These are phyloP conservation scores for Rhodomyrtus psidioides DNA, from an alignment of 441 rosid species.

Conservation along the genomic window DNA sequence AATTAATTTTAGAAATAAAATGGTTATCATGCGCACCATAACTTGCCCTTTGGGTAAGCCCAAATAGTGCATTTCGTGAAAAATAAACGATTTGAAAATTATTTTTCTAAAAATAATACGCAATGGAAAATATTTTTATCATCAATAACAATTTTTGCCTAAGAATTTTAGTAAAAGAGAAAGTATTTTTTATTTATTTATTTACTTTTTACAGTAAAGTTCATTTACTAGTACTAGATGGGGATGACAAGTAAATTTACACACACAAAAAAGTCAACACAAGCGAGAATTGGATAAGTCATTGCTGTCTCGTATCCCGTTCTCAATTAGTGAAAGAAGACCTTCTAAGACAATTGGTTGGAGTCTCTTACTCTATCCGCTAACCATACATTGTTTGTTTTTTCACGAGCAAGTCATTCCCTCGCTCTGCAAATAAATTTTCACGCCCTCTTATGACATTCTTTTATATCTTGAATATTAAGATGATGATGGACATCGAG, in stretches of 20 bases:
- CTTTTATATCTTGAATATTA: too few species aligned
- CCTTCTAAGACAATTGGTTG: neutral
- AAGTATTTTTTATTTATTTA: too few species aligned
- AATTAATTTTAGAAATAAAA: too few species aligned
- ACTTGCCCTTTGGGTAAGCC: neutral
- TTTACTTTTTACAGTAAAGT: neutral
- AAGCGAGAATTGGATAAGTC: neutral
- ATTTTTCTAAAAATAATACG: too few species aligned
- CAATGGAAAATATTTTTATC: too few species aligned
- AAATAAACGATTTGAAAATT: too few species aligned
- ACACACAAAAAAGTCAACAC: neutral
- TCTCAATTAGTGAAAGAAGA: neutral
- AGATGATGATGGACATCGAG: accelerated
- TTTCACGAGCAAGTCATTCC: neutral
- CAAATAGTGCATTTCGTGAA: too few species aligned
- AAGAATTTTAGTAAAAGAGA: too few species aligned
- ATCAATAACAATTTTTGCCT: too few species aligned
- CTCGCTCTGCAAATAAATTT: accelerated
- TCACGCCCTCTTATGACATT: accelerated
- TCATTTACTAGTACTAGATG: neutral
- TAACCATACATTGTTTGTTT: neutral
- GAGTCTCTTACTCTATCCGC: accelerated
- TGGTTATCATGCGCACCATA: too few species aligned
- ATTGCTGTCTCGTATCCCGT: neutral
- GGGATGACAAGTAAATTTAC: neutral